These are phyloP conservation scores for Ustilago vetiveriae DNA, from an alignment of 1,284 basidiomycete species.

Conservation along the genomic window DNA sequence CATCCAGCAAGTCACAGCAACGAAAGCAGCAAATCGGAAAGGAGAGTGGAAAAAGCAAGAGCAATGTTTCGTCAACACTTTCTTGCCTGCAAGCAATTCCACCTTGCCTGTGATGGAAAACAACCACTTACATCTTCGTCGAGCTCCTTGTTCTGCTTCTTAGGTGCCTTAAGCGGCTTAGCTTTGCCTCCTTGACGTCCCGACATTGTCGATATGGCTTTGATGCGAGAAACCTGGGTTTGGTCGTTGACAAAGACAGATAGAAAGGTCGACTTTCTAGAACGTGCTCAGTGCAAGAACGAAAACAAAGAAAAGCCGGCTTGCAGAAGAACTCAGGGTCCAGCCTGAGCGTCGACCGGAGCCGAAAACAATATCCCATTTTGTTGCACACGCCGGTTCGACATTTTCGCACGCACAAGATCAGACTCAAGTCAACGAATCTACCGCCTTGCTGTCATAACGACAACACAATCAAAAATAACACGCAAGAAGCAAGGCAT, in stretches of 20 bases:
- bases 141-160: slow-evolving; percentile 59
- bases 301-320: neutral
- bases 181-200: slow-evolving; percentile 63
- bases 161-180: slow-evolving; percentile 62
- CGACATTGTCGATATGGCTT: slow-evolving; percentile 35
- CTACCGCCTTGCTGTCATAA: too few species aligned
- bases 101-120: too few species aligned
- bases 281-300: too few species aligned
- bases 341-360: slow-evolving; percentile 2
- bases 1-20: too few species aligned
- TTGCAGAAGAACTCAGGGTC: slow-evolving; percentile 23
- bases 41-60: too few species aligned
- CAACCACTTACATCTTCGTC: slow-evolving; percentile 58
- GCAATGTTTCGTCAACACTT: too few species aligned
- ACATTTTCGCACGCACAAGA: too few species aligned
- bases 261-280: neutral
- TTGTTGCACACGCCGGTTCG: too few species aligned
- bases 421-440: too few species aligned
- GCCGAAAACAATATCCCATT: neutral
- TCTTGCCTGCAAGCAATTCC: too few species aligned
- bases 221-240: neutral
- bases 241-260: neutral
- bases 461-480: too few species aligned
- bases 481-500: too few species aligned
- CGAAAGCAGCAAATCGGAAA: neutral